These are phyloP conservation scores for Colletotrichum nymphaeae DNA, from an alignment of 2,329 filamentous ascomycete species.

Conservation along the genomic window DNA sequence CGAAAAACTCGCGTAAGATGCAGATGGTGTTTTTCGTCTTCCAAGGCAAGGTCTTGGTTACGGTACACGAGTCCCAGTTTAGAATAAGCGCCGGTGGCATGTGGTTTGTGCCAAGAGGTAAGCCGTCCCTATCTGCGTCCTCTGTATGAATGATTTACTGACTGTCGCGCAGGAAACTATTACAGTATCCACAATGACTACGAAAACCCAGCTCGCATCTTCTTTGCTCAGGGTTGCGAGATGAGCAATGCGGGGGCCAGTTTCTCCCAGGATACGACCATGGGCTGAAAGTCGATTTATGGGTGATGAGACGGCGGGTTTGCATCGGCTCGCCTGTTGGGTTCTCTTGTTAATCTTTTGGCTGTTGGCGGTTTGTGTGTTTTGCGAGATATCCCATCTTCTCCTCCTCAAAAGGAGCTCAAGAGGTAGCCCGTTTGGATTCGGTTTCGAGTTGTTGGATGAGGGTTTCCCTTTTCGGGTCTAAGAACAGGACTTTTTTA, in stretches of 20 bases:
- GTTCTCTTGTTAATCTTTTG: not conserved
- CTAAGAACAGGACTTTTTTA: not conserved
- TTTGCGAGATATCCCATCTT: not conserved
- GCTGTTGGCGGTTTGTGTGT: not conserved
- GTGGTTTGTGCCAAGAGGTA: constrained; percentile 96
- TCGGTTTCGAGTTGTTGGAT: not conserved
- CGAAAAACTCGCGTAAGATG: constrained; percentile 95
- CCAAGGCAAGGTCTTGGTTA: constrained; percentile 83
- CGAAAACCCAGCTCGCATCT: constrained; percentile 78
- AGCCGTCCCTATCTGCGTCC: constrained; percentile 47
- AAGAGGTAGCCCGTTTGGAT: not conserved
- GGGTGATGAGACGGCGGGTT: not conserved
- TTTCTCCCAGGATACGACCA: constrained; percentile 28
- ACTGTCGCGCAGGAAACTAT: constrained; percentile 79
- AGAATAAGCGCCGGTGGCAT: constrained; percentile 88
- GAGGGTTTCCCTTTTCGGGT: not conserved
- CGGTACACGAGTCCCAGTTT: constrained; percentile 80
- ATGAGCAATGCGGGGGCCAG: constrained; percentile 38
- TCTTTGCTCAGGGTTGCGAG: constrained; percentile 92
- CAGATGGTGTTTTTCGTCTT: constrained; percentile 97
- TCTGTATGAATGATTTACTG: constrained; percentile 14
- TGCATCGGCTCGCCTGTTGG: not conserved
- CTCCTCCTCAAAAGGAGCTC: not conserved
- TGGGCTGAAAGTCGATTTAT: constrained; percentile 10
- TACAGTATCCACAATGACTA: constrained; percentile 91